Evolutionary conservation across 495 filamentous ascomycete species (phyloP).

Genomic region (Polyplosphaeria fusca): DNA sequence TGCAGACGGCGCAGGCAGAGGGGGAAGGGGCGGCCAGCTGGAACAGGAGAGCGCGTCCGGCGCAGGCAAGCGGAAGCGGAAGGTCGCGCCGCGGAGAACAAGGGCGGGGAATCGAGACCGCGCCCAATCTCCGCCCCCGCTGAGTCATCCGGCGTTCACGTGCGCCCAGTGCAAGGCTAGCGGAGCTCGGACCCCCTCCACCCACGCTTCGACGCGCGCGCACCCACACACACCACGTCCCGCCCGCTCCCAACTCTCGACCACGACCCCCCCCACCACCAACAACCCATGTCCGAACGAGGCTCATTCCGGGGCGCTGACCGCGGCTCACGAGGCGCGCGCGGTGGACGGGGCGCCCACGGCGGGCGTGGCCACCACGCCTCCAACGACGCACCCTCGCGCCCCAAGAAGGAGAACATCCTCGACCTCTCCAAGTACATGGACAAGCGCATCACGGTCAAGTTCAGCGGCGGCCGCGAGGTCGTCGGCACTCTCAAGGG

Average conservation of each 20-base stretch:
- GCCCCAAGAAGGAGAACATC: constrained; percentile 97
- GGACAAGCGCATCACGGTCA: constrained; percentile 90
- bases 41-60: no score
- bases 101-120: no score
- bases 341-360: constrained; percentile 42
- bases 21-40: no score
- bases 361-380: constrained; percentile 44
- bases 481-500: constrained; percentile 88
- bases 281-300: constrained; percentile 62
- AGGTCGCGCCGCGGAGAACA: no score
- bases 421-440: constrained; percentile 92
- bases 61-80: no score
- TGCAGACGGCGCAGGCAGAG: no score
- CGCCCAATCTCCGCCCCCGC: neutral
- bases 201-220: no score
- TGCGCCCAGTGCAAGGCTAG: neutral
- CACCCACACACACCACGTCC: no score
- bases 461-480: constrained; percentile 94
- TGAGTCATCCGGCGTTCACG: neutral
- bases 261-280: neutral
- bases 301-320: constrained; percentile 47
- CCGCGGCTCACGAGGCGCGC: constrained; percentile 44
- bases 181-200: no score
- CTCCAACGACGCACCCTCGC: constrained; percentile 55
- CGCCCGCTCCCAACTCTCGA: no score